phyloP scores from a whole-genome alignment of 2,329 filamentous ascomycete species.

The Pyrenophora graminea region DNA sequence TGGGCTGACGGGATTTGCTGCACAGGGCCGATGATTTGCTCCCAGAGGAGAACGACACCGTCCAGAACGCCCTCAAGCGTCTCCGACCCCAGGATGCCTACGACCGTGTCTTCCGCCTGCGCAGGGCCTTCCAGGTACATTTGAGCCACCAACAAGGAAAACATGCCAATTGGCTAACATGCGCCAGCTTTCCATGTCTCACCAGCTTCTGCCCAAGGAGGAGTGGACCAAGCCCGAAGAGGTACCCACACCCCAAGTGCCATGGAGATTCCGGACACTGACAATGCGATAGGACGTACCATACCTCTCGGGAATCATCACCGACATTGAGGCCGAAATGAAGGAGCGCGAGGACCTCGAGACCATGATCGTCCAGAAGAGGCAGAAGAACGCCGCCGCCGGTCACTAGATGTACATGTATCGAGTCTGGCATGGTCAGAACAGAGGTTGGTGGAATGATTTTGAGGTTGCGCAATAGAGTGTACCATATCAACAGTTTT shows the following conservation, averaged over 20 bases:
- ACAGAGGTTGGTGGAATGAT: slow-evolving; percentile 15
- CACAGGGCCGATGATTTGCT: slow-evolving; percentile 90
- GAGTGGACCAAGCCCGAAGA: slow-evolving; percentile 72
- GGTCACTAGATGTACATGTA: slow-evolving; percentile 35
- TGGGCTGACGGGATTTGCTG: slow-evolving; percentile 37
- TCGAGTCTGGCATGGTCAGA: slow-evolving; percentile 17
- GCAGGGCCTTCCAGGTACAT: slow-evolving; percentile 85
- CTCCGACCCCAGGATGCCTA: slow-evolving; percentile 88
- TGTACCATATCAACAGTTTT: slow-evolving; percentile 45
- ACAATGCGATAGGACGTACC: slow-evolving; percentile 59
- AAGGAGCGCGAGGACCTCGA: slow-evolving; percentile 72
- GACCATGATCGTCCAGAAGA: slow-evolving; percentile 62
- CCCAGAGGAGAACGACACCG: slow-evolving; percentile 85
- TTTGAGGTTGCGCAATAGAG: slow-evolving; percentile 45
- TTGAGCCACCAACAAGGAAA: background rate
- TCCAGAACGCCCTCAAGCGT: slow-evolving; percentile 87
- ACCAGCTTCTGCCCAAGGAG: slow-evolving; percentile 65
- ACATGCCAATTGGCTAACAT: slow-evolving; percentile 21
- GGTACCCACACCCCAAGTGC: slow-evolving; percentile 48
- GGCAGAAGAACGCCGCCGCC: slow-evolving; percentile 30
- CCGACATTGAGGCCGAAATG: slow-evolving; percentile 68
- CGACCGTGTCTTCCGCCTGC: slow-evolving; percentile 96
- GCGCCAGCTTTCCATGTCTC: slow-evolving; percentile 65
- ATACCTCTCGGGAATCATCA: slow-evolving; percentile 70
- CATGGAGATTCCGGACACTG: slow-evolving; percentile 10